Base-by-base conservation (phyloP, 23 red algal species). In the Porphyridium purpureum region DNA sequence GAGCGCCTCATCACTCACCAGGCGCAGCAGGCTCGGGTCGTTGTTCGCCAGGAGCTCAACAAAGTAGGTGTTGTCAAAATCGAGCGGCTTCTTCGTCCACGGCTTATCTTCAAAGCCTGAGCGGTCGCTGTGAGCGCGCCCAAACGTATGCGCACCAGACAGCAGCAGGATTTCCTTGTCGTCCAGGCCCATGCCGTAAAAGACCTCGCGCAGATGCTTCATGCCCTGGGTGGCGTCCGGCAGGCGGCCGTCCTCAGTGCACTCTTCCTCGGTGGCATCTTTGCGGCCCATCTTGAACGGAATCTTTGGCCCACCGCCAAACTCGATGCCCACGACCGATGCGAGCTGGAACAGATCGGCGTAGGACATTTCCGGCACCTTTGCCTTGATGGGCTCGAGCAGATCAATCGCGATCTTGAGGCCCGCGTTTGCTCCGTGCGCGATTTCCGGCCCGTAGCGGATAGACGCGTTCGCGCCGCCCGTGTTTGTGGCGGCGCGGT, bases 131-230 rank as follows among this genome's bases (percentile, higher is more conserved):
- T 79, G 76, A 21, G 78, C 79, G 34, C 80, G 71, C 14, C 88
- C 88, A 34, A 94, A 53, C 2, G 88, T 94, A 55, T 94, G 88
- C 4, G 77, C 88, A 0, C 88, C 88, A 52, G 68, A 76, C 56
- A 94, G 50, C 26, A 64, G 60, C 3, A 77, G 72, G 38, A 94
- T 94, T 59, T 94, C 88, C 46, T 35, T 34, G 54, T 94, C 88
- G 28, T 78, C 80, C 22, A 94, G 80, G n/a, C 88, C 88, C 88
- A 94, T 94, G 14, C 88, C 67, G 44, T 94, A 80, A 38, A 94
- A 94, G 11, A 85, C 64, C 17, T 69, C 57, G 1, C 88, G 70
- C 31, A 94, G 57, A 62, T 94, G 88, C 1, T 41, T 24, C 64
- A 82, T 61, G 8, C 68, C 26, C 59, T 84, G 59, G 48, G 75